phyloP scores from a whole-genome alignment of 345 rosid genomes.

The Chamaenerion angustifolium region DNA sequence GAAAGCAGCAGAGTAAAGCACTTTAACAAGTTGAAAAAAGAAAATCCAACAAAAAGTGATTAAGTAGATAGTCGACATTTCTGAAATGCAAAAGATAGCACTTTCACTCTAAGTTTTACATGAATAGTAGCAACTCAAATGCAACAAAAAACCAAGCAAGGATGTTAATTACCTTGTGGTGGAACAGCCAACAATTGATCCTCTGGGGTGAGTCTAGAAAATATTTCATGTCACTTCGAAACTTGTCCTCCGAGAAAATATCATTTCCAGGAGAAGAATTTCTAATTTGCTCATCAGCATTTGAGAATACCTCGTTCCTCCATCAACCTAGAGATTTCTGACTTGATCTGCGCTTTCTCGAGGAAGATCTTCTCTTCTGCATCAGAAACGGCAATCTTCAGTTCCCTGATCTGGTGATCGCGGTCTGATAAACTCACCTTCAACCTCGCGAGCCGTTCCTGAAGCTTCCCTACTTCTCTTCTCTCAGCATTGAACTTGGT shows the following conservation, averaged over 20 bases:
- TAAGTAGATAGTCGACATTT: too few species aligned
- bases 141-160: too few species aligned
- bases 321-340: constrained; percentile 40
- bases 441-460: constrained; percentile 35
- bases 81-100: too few species aligned
- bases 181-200: too few species aligned
- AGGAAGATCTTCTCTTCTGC: constrained; percentile 55
- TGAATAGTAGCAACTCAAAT: too few species aligned
- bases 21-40: too few species aligned
- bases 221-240: constrained; percentile 58
- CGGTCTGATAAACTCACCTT: constrained; percentile 56
- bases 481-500: constrained; percentile 39
- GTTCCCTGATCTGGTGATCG: constrained; percentile 47
- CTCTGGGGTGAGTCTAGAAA: too few species aligned
- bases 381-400: too few species aligned
- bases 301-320: too few species aligned
- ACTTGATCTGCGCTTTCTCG: constrained; percentile 46
- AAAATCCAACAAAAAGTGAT: too few species aligned
- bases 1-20: neutral
- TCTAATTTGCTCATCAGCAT: constrained; percentile 12
- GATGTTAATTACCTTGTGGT: too few species aligned
- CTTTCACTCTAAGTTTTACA: too few species aligned
- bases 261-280: constrained; percentile 15
- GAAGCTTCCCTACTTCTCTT: constrained; percentile 42
- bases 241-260: constrained; percentile 25